Base-by-base conservation (phyloP, 805 yeast genomes). In the Yarrowia sp. region DNA sequence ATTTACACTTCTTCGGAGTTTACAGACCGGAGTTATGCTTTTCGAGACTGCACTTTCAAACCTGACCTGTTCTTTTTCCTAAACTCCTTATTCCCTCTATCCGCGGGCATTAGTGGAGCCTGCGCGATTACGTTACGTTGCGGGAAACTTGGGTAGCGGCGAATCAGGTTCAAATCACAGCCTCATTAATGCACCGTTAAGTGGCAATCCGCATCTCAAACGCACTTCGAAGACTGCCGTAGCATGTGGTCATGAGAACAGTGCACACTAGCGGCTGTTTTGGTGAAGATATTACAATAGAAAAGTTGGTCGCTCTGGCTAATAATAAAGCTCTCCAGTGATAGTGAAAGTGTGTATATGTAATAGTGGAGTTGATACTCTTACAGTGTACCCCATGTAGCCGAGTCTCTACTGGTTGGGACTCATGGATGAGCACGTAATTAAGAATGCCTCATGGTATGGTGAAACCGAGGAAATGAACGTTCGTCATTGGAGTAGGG, bases 111-210 rank as follows among this genome's bases (percentile, higher is more conserved):
- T 33, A 51, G 32, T 1, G 3, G 38, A 19, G 24, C 28, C 14
- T 33, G 58, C 41, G 58, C 58, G 58, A 51, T 51, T 51, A 51
- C 58, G 58, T 51, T 51, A 51, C 58, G 58, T 51, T 49, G 56
- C 56, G 56, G 56, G 41, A 49, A 21, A 22, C 35, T 22, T 22
- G 17, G 17, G 35, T n/a, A 46, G 35, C 35, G 21, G 35, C 35
- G 12, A 19, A 12, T 17, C 52, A 19, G 30, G 58, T 22, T 22
- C 28, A 33, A 16, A 19, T 21, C 33, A 32, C 56, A 22, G 30
- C 58, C 58, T 51, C 58, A n/a, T 22, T 22, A 30, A 51, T n/a
- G 58, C 58, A 51, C 41, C 19, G 16, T 19, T 11, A 51, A 35
- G 41, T 22, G 58, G 30, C 30, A 51, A 22, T 48, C 24, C 41